These are phyloP conservation scores for Coffea humblotiana DNA, from an alignment of 305 asterid species.

Conservation along the genomic window DNA sequence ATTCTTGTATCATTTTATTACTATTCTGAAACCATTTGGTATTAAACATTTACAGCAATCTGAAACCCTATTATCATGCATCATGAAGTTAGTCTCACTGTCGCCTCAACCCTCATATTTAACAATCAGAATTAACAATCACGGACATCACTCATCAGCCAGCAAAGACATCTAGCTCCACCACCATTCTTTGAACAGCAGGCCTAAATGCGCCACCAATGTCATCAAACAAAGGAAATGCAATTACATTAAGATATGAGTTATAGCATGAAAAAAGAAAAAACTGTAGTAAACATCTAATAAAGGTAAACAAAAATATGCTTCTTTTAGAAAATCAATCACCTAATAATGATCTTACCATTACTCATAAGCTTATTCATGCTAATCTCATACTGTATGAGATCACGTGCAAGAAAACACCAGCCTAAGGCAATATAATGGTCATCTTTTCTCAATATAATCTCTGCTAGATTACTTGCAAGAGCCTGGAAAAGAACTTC, in stretches of 20 bases:
- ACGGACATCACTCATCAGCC: too few species aligned
- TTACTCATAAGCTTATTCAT: constrained; percentile 38
- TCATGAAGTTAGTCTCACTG: background rate
- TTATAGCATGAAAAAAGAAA: background rate
- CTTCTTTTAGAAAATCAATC: background rate
- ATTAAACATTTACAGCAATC: background rate
- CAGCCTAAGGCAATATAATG: constrained; percentile 76
- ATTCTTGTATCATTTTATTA: background rate
- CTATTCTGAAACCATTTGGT: background rate
- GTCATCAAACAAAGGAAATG: background rate
- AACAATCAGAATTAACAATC: too few species aligned
- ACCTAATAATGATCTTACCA: constrained; percentile 40
- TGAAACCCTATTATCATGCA: background rate
- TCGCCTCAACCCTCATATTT: background rate
- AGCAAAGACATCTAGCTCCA: too few species aligned
- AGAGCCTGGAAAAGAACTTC: constrained; percentile 52
- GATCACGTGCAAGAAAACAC: constrained; percentile 77
- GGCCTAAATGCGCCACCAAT: background rate
- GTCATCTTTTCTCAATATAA: constrained; percentile 66
- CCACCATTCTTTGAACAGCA: too few species aligned
- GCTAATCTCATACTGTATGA: constrained; percentile 54
- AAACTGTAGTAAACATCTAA: background rate
- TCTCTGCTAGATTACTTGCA: constrained; percentile 44
- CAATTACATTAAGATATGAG: background rate
- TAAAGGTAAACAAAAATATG: background rate